Percentiles rank a stretch among this genome's conserved stretches.
Conservation (phyloP, 495 filamentous ascomycete genomes). For the Recurvomyces mirabilis region DNA sequence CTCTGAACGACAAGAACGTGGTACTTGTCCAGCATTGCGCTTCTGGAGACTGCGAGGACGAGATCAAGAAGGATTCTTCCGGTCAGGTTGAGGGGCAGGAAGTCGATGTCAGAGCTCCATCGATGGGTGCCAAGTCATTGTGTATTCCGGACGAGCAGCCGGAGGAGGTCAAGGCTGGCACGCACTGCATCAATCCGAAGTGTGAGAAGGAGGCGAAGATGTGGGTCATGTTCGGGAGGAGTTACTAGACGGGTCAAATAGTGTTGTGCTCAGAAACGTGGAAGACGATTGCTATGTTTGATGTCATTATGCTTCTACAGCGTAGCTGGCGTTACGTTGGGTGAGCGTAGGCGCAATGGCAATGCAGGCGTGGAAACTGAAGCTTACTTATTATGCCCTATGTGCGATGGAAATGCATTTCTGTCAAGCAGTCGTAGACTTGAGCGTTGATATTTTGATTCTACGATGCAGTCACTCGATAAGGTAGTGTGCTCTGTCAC, state of each 20-base stretch:
- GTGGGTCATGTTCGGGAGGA: conserved; percentile 80
- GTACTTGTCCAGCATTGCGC: conserved; percentile 79
- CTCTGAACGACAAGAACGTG: conserved; percentile 83
- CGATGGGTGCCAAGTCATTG: conserved; percentile 93
- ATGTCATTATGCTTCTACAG: no score
- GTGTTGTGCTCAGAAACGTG: neutral
- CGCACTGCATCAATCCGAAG: conserved; percentile 81
- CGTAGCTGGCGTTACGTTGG: no score
- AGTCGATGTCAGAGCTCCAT: conserved; percentile 69
- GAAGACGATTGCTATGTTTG: neutral
- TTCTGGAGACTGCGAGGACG: conserved; percentile 73
- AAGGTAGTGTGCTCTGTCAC: no score
- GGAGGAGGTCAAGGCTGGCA: conserved; percentile 57
- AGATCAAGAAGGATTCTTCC: conserved; percentile 70
- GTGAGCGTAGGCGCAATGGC: no score
- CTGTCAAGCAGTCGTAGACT: no score
- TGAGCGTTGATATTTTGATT: no score
- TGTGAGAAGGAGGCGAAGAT: conserved; percentile 61
- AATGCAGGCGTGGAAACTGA: no score
- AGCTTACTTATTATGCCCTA: no score
- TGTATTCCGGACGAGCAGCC: conserved; percentile 98
- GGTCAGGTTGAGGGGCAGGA: conserved; percentile 32
- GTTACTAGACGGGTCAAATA: conserved; percentile 24
- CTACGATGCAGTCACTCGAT: no score
- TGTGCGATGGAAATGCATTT: no score